Percentiles rank a stretch among this genome's conserved stretches.
Conservation (phyloP, 768 basidiomycete species). For the Termitomyces sp. region DNA sequence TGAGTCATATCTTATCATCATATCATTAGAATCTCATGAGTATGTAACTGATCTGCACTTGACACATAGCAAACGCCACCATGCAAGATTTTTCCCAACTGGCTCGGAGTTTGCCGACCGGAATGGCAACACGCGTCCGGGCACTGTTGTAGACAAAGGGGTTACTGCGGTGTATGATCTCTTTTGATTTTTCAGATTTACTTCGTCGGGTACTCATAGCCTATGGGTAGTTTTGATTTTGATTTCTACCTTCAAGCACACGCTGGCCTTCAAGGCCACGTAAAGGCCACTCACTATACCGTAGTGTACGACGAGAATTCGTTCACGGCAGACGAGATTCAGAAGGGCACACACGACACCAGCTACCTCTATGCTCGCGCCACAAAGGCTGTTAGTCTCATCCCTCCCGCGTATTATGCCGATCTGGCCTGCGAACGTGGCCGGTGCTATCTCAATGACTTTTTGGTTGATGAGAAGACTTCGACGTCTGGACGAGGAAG, state of each 20-base stretch:
- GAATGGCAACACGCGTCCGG: constrained; percentile 76
- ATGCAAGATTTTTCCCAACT: constrained; percentile 60
- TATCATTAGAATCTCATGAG: background rate
- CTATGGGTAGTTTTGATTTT: constrained; percentile 45
- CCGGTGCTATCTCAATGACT: constrained; percentile 69
- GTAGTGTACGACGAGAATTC: constrained; percentile 75
- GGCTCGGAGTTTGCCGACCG: constrained; percentile 42
- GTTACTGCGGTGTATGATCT: constrained; percentile 58
- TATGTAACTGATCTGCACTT: background rate
- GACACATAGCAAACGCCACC: constrained; percentile 53
- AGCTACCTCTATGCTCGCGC: constrained; percentile 80
- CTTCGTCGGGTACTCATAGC: constrained; percentile 11
- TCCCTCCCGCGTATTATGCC: constrained; percentile 78
- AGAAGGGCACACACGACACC: constrained; percentile 63
- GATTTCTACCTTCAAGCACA: constrained; percentile 74
- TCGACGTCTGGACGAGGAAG: constrained; percentile 27
- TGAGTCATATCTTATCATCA: constrained; percentile 12
- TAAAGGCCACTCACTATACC: constrained; percentile 72
- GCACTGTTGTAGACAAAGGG: constrained; percentile 78
- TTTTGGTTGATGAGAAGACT: constrained; percentile 51
- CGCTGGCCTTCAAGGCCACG: constrained; percentile 66
- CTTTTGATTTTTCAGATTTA: constrained; percentile 11
- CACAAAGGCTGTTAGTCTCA: constrained; percentile 77
- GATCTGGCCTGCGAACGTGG: constrained; percentile 82
- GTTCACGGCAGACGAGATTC: constrained; percentile 66